Evolutionary conservation across 2,329 filamentous ascomycete species (phyloP), one percentile per base, ranked within the genome.

Genomic region (Gaeumannomyces tritici): DNA sequence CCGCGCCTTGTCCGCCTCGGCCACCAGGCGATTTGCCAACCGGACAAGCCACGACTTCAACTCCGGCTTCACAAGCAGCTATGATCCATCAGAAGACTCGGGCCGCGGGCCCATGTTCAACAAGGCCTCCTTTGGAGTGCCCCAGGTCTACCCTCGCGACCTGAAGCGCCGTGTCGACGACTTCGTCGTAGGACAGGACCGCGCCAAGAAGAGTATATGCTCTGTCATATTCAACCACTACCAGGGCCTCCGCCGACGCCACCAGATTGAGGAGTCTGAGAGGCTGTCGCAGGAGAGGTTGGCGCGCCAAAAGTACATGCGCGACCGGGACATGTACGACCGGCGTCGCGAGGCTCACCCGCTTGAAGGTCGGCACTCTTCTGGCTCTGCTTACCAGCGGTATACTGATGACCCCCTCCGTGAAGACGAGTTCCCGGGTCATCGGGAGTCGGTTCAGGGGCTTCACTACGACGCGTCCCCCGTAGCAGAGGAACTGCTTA

Each of bases 211-310:
- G 74, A 90, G 93, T 18, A 86, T 98, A 66, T 95, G 91, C 66
- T 89, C 93, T 4, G 92, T 93, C 8, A 90, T 99, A 31, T 97
- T 96, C 78, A 97, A 98, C 71, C 95, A 99, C 73, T 97, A 98
- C 72, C 91, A 97, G 74, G 86, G 90, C 58, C 84, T 96, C 64
- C 87, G 93, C 28, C 83, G 91, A 69, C 81, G 91, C 59, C 85
- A 88, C 64, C 85, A 95, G 67, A 86, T 93, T 62, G 92, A 96
- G 69, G 85, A 90, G 29, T 78, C 82, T 63, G 83, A 86, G 62
- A 76, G 78, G 61, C 80, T 79, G 57, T 67, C 76, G 47, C 76
- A 79, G 56, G 88, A 91, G 65, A 90, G 89, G 75, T 71, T 86
- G 60, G 79, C 88, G 69, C 85, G 89, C 55, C 89, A 92, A 72